phyloP scores from a whole-genome alignment of 371 early-diverging fungal species.

The Globomyces sp. region DNA sequence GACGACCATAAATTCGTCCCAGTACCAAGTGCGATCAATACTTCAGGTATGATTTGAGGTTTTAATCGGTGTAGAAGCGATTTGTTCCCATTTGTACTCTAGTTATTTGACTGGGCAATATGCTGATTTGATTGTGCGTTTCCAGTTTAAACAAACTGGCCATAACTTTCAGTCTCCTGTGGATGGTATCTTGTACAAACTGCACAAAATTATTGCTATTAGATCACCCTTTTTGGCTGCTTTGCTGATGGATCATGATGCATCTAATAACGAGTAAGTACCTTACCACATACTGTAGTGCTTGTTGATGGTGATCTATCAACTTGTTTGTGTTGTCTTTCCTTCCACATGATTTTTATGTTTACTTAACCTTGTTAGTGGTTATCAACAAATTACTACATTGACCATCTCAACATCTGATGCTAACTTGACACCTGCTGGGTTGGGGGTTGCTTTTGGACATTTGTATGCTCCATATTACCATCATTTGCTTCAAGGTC shows the following conservation, averaged over 20 bases:
- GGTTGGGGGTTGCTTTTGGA: conserved; percentile 47
- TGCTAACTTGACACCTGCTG: conserved; percentile 46
- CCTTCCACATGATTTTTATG: background rate
- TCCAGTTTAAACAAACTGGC: conserved; percentile 25
- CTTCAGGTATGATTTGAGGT: too few species aligned
- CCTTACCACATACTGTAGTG: conserved; percentile 5
- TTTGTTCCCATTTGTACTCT: conserved; percentile 47
- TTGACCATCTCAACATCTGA: conserved; percentile 31
- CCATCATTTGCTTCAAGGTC: conserved; percentile 17
- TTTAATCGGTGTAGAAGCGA: conserved; percentile 22
- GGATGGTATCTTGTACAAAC: conserved; percentile 41
- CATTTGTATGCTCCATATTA: conserved; percentile 46
- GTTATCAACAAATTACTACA: conserved; percentile 15
- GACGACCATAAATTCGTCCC: too few species aligned
- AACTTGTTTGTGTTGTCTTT: background rate
- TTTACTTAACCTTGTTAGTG: background rate
- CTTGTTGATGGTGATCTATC: background rate
- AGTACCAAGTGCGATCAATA: too few species aligned
- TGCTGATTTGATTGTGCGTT: conserved; percentile 39
- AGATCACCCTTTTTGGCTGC: conserved; percentile 40
- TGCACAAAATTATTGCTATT: conserved; percentile 49
- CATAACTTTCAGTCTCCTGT: conserved; percentile 14
- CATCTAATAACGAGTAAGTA: conserved; percentile 19
- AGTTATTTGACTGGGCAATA: conserved; percentile 40
- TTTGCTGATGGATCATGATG: conserved; percentile 33